Evolutionary conservation across 768 basidiomycete genomes (phyloP).

Genomic region (Phaffia tasmanica): DNA sequence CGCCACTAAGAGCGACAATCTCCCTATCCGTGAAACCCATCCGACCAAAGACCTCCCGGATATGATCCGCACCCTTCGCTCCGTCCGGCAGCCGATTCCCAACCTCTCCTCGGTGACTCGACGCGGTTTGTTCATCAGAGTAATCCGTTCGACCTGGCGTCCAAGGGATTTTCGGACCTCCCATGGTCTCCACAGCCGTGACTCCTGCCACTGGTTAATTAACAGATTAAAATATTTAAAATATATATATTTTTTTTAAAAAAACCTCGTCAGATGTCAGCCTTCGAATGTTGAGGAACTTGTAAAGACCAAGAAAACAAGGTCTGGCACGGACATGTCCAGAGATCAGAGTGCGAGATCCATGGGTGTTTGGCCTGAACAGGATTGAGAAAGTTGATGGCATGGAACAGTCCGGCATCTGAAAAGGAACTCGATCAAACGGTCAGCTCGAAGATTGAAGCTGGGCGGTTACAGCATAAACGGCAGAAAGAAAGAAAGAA

Average conservation of each 20-base stretch:
- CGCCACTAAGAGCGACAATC: slow-evolving; percentile 38
- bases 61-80: slow-evolving; percentile 36
- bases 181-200: slow-evolving; percentile 35
- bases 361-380: slow-evolving; percentile 38
- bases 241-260: too few relatives aligned
- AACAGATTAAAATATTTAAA: too few relatives aligned
- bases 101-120: slow-evolving; percentile 34
- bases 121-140: slow-evolving; percentile 30
- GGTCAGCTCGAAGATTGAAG: background rate
- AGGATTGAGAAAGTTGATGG: slow-evolving; percentile 37
- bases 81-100: slow-evolving; percentile 37
- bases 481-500: background rate
- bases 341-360: slow-evolving; percentile 37
- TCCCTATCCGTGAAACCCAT: slow-evolving; percentile 39
- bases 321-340: slow-evolving; percentile 26
- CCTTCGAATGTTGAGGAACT: too few relatives aligned
- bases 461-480: background rate
- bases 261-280: too few relatives aligned
- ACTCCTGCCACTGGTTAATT: slow-evolving; percentile 35
- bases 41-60: slow-evolving; percentile 36
- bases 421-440: too few relatives aligned
- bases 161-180: slow-evolving; percentile 38
- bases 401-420: slow-evolving; percentile 32
- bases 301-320: too few relatives aligned
- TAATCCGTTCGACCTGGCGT: slow-evolving; percentile 38